Conservation (phyloP, 768 basidiomycete species). For the Gyrodon lividus region DNA sequence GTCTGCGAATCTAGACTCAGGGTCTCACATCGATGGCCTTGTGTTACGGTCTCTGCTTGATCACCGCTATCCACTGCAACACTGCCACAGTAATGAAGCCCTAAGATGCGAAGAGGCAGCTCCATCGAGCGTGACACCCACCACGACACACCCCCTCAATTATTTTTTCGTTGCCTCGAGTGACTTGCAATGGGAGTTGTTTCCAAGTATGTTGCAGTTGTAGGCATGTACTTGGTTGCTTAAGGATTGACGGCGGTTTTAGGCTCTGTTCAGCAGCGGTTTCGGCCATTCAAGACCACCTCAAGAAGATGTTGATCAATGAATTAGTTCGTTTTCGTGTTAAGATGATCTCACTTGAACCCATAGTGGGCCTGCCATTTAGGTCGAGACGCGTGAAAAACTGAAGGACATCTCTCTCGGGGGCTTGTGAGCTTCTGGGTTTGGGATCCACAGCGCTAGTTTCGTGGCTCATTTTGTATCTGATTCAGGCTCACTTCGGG, state of each 20-base stretch:
- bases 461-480: not conserved
- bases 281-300: not conserved
- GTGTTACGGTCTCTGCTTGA: no score
- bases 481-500: not conserved
- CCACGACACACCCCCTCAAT: not conserved
- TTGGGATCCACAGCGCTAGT: not conserved
- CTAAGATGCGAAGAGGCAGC: no score
- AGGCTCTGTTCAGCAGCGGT: not conserved
- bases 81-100: no score
- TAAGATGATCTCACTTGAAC: not conserved
- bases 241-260: not conserved
- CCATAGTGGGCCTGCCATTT: not conserved
- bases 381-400: not conserved
- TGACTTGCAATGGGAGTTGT: not conserved
- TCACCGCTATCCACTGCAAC: no score
- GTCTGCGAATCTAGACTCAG: no score
- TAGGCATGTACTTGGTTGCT: not conserved
- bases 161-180: not conserved
- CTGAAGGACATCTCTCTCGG: not conserved
- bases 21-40: no score
- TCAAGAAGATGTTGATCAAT: not conserved
- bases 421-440: not conserved
- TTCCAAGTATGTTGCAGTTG: not conserved
- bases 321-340: not conserved
- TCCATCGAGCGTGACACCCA: no score